Percentiles rank a stretch among this genome's conserved stretches.
phyloP scores from a whole-genome alignment of 1,284 basidiomycete genomes.

The Irpex lacteus region DNA sequence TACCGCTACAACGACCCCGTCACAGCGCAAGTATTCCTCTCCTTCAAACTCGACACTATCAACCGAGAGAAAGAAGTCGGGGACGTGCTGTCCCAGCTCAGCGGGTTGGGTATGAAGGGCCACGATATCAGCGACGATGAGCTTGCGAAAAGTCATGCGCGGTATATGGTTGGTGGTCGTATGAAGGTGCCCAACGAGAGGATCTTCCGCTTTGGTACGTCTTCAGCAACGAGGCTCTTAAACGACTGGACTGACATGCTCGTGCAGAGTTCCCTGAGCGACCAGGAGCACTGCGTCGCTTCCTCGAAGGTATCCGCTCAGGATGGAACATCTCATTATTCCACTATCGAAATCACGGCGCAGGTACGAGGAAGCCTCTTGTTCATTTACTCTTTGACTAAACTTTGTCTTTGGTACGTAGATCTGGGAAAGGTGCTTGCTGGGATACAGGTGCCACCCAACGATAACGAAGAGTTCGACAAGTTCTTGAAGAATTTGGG shows the following conservation, averaged over 20 bases:
- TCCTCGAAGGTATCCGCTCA: slow-evolving; percentile 77
- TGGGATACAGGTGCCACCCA: slow-evolving; percentile 86
- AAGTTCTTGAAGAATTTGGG: slow-evolving; percentile 76
- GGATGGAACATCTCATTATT: slow-evolving; percentile 97
- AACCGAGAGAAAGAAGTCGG: slow-evolving; percentile 68
- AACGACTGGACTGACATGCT: not conserved
- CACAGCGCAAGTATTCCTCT: slow-evolving; percentile 85
- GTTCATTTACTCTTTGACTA: too few species aligned
- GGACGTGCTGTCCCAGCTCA: slow-evolving; percentile 61
- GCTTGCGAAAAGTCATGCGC: slow-evolving; percentile 90
- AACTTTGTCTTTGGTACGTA: slow-evolving; percentile 26
- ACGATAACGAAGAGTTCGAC: slow-evolving; percentile 66
- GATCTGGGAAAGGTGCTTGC: slow-evolving; percentile 91
- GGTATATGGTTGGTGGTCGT: slow-evolving; percentile 93
- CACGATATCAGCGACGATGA: slow-evolving; percentile 94
- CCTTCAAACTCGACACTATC: slow-evolving; percentile 79
- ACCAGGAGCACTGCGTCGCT: slow-evolving; percentile 88
- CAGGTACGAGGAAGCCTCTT: slow-evolving; percentile 46
- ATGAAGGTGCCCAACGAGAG: slow-evolving; percentile 81
- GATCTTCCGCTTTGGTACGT: slow-evolving; percentile 89
- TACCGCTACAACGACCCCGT: slow-evolving; percentile 81
- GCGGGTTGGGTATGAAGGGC: slow-evolving; percentile 73
- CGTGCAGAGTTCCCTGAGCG: slow-evolving; percentile 91
- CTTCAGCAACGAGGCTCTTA: not conserved
- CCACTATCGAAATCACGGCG: slow-evolving; percentile 97